Conservation (phyloP, 139 green algal species). For the Tetraselmis striata region DNA sequence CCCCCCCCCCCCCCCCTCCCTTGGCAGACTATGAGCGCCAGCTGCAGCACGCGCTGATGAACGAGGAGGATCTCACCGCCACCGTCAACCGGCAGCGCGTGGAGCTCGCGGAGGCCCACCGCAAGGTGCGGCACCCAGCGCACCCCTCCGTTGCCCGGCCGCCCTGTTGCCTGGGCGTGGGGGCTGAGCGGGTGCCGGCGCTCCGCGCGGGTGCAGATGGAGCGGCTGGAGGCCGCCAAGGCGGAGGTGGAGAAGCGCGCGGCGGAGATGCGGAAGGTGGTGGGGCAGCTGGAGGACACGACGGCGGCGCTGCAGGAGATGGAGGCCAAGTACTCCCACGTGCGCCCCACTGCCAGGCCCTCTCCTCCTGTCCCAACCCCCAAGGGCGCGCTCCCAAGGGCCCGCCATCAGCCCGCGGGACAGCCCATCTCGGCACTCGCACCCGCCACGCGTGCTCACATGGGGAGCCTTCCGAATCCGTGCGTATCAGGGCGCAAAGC, state of each 20-base stretch:
- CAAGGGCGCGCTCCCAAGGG: no score
- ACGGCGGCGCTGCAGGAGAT: not conserved
- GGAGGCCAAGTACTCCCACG: not conserved
- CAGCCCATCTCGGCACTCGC: no score
- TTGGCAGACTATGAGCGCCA: not conserved
- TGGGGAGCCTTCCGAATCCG: no score
- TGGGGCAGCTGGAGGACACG: not conserved
- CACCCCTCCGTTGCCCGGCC: no score
- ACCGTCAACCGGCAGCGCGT: not conserved
- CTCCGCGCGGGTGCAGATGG: not conserved
- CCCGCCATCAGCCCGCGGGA: no score
- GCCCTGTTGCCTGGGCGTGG: no score
- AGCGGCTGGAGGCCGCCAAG: not conserved
- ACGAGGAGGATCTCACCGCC: not conserved
- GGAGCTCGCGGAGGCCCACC: not conserved
- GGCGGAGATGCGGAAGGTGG: not conserved
- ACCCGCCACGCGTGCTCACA: no score
- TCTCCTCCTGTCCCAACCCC: no score
- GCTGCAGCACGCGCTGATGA: not conserved
- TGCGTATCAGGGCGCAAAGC: no score
- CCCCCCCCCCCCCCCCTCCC: no score
- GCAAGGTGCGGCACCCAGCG: not conserved
- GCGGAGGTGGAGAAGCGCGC: not conserved
- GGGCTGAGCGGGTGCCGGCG: no score
- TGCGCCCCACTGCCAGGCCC: not conserved